phyloP scores from a whole-genome alignment of 805 yeast genomes.

The Lachancea sp. region DNA sequence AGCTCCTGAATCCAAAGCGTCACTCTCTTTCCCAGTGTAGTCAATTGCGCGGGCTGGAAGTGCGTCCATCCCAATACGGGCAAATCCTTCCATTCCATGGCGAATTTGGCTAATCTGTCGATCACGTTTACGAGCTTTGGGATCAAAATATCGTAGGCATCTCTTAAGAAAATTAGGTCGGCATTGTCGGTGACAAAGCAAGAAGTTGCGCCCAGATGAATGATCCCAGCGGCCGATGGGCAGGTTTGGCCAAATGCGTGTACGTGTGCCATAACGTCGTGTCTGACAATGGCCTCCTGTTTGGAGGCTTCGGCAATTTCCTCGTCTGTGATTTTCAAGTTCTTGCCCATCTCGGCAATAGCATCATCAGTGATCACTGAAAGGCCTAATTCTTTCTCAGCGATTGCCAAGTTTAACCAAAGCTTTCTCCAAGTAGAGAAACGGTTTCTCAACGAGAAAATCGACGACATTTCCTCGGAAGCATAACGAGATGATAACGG shows the following conservation, averaged over 20 bases:
- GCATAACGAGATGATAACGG: conserved; percentile 97
- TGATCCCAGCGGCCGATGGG: conserved; percentile 96
- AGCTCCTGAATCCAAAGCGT: conserved; percentile 97
- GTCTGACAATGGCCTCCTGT: conserved; percentile 97
- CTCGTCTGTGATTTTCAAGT: conserved; percentile 82
- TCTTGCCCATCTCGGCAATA: conserved; percentile 71
- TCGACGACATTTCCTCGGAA: conserved; percentile 89
- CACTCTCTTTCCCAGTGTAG: conserved; percentile 97
- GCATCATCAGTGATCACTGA: conserved; percentile 85
- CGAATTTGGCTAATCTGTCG: conserved; percentile 81
- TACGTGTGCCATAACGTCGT: conserved; percentile 99
- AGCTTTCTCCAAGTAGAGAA: conserved; percentile 98
- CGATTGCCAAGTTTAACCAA: conserved; percentile 92
- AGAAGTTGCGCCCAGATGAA: conserved; percentile 96
- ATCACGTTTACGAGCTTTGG: conserved; percentile 95
- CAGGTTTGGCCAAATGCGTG: conserved; percentile 89
- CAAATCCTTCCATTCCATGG: conserved; percentile 84
- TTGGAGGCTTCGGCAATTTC: conserved; percentile 83
- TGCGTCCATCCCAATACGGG: conserved; percentile 99
- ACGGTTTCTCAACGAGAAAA: conserved; percentile 89
- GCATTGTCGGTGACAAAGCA: conserved; percentile 98
- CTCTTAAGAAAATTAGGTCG: conserved; percentile 91
- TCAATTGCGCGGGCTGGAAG: conserved; percentile 98
- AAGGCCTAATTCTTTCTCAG: conserved; percentile 88
- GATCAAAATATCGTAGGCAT: conserved; percentile 87